Evolutionary conservation across 2,329 filamentous ascomycete species (phyloP).

Genomic region (Exophiala sp.): DNA sequence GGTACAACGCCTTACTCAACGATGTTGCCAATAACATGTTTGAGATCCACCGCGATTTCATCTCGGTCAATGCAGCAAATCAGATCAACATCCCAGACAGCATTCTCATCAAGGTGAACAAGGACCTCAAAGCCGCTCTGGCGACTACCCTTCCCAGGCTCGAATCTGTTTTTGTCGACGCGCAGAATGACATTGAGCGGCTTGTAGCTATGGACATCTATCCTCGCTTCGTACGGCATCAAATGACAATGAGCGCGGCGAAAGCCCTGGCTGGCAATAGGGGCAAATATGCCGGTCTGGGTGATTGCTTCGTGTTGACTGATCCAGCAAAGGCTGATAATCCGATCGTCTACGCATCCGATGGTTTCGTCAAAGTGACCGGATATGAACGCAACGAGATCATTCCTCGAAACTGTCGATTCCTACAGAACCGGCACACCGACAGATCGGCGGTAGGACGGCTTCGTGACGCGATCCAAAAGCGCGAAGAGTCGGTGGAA

Average conservation of each 20-base stretch:
- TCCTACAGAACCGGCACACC: constrained; percentile 50
- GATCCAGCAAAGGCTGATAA: constrained; percentile 51
- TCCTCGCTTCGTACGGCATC: constrained; percentile 52
- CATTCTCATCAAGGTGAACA: constrained; percentile 42
- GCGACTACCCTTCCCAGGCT: constrained; percentile 46
- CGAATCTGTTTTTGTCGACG: constrained; percentile 44
- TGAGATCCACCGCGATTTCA: constrained; percentile 45
- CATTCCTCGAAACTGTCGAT: constrained; percentile 49
- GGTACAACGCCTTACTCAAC: constrained; percentile 45
- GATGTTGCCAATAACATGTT: constrained; percentile 47
- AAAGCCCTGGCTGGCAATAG: constrained; percentile 41
- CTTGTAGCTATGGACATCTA: constrained; percentile 48
- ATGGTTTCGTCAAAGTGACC: constrained; percentile 52
- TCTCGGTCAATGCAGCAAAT: constrained; percentile 34
- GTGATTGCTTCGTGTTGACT: constrained; percentile 57
- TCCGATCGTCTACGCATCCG: constrained; percentile 49
- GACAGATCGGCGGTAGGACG: constrained; percentile 42
- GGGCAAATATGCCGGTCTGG: constrained; percentile 52
- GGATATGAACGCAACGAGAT: constrained; percentile 49
- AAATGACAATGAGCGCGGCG: constrained; percentile 47
- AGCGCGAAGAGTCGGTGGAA: constrained; percentile 47
- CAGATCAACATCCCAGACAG: constrained; percentile 43
- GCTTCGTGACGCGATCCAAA: constrained; percentile 42
- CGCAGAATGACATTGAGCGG: constrained; percentile 45
- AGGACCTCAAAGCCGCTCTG: constrained; percentile 48